Percentiles rank a stretch among this genome's conserved stretches.
phyloP scores from a whole-genome alignment of 140 eudicot species.

The Anethum foeniculum region DNA sequence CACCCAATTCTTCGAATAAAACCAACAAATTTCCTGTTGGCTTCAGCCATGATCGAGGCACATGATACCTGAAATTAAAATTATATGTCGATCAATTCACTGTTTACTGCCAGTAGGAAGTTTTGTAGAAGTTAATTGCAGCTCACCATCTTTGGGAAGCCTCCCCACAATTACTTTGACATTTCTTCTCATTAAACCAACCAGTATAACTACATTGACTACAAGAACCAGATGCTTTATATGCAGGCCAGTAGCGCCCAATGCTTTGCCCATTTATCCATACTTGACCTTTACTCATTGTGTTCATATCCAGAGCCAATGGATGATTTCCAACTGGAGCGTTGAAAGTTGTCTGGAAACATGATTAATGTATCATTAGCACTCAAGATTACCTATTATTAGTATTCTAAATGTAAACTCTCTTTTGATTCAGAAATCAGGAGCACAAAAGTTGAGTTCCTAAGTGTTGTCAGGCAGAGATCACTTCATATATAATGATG shows the following conservation, averaged over 20 bases:
- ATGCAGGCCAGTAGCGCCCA: conserved; percentile 82
- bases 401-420: conserved; percentile 8
- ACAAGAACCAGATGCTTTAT: conserved; percentile 77
- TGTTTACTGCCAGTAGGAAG: background rate
- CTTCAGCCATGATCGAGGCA: conserved; percentile 87
- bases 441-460: background rate
- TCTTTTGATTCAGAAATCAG: background rate
- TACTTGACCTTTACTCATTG: conserved; percentile 60
- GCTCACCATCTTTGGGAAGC: conserved; percentile 92
- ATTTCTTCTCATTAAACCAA: conserved; percentile 75
- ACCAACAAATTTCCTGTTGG: conserved; percentile 90
- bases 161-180: conserved; percentile 83
- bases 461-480: background rate
- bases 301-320: conserved; percentile 52
- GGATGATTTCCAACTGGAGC: conserved; percentile 52
- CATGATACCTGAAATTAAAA: conserved; percentile 63
- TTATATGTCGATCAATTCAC: background rate
- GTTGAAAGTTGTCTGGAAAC: conserved; percentile 56
- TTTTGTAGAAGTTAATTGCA: background rate
- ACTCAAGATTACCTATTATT: conserved; percentile 20
- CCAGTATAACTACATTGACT: conserved; percentile 75
- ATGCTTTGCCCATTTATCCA: conserved; percentile 53
- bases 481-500: background rate
- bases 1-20: conserved; percentile 92
- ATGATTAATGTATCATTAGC: conserved; percentile 18